Base-by-base conservation (phyloP, 257 asterid species). In the Jacaranda mimosifolia region DNA sequence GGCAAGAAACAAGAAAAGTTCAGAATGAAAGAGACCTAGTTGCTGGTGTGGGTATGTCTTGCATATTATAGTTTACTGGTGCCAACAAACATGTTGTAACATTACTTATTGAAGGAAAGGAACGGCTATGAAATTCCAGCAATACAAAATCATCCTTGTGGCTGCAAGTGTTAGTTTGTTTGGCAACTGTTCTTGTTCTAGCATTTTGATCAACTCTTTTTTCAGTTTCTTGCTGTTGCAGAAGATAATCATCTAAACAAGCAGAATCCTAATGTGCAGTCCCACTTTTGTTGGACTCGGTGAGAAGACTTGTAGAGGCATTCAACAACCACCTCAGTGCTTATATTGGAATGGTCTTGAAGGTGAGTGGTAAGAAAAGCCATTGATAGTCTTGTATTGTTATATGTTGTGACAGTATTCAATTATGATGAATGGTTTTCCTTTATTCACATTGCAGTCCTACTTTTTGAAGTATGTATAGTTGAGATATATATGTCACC, bases 1-100 rank as follows among this genome's bases (percentile, higher is more conserved):
- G 81, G 98, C 98, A 73, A 89, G 98, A 84, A 92, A 85, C 79
- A 94, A 85, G 89, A 94, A 85, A 81, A 74, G 63, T 63, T 87
- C 72, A 11, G 76, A 79, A 13, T 79, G 80, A 76, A 19, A 3
- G 64, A 40, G 18, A 6, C 53, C 79, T 63, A 55, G 73, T 57
- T 26, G n/a, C 65, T 66, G 43, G 63, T 19, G 55, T 57, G 72
- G 48, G 67, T 63, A 53, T 45, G 19, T 73, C 42, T 46, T 48
- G 74, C 57, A 9, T 60, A 57, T 48, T 42, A 6, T 42, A 26
- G 42, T 52, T 11, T 60, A 51, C 51, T 75, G 38, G 57, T 53
- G 79, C 75, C 52, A 11, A 0, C 39, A 26, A 35, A 59, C 57
- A 17, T 49, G 46, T 21, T 67, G 36, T 53, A 12, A 15, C 51